A percentile compares a stretch with the other conserved stretches of the same genome.
Evolutionary conservation across 2,329 filamentous ascomycete species (phyloP).

Genomic region (Trichoderma aggressivum): DNA sequence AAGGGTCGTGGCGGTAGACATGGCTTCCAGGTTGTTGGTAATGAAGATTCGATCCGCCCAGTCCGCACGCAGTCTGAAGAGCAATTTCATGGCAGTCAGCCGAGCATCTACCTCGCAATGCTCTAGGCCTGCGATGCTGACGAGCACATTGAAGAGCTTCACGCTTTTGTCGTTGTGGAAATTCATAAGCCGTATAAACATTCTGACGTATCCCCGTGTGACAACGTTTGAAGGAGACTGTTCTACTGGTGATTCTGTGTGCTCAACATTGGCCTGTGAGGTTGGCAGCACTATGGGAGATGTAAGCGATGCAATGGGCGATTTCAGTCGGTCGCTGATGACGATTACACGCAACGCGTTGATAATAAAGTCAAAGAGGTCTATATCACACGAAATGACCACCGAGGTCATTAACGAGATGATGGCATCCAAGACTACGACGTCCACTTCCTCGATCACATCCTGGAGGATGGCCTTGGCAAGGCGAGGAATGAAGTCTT

Average conservation of each 20-base stretch:
- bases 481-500: slow-evolving; percentile 55
- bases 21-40: slow-evolving; percentile 65
- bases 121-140: slow-evolving; percentile 59
- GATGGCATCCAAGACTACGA: slow-evolving; percentile 60
- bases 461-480: slow-evolving; percentile 59
- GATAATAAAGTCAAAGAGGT: slow-evolving; percentile 58
- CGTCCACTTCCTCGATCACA: slow-evolving; percentile 61
- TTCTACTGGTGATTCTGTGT: slow-evolving; percentile 27
- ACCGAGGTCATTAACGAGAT: slow-evolving; percentile 64
- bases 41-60: slow-evolving; percentile 74
- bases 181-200: slow-evolving; percentile 73
- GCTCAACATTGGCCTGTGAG: slow-evolving; percentile 23
- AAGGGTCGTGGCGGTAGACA: slow-evolving; percentile 68
- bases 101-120: slow-evolving; percentile 65
- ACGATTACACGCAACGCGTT: slow-evolving; percentile 52
- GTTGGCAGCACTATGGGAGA: slow-evolving; percentile 28
- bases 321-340: slow-evolving; percentile 45
- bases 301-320: slow-evolving; percentile 36
- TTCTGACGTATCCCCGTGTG: slow-evolving; percentile 65
- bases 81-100: slow-evolving; percentile 69
- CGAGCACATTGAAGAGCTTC: slow-evolving; percentile 58
- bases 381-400: slow-evolving; percentile 55
- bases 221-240: slow-evolving; percentile 67
- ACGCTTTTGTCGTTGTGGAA: slow-evolving; percentile 61
- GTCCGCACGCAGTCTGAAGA: slow-evolving; percentile 82